Evolutionary conservation across 2,329 filamentous ascomycete genomes (phyloP), one percentile per base, ranked within the genome.

Genomic region (Penicillium sp.): DNA sequence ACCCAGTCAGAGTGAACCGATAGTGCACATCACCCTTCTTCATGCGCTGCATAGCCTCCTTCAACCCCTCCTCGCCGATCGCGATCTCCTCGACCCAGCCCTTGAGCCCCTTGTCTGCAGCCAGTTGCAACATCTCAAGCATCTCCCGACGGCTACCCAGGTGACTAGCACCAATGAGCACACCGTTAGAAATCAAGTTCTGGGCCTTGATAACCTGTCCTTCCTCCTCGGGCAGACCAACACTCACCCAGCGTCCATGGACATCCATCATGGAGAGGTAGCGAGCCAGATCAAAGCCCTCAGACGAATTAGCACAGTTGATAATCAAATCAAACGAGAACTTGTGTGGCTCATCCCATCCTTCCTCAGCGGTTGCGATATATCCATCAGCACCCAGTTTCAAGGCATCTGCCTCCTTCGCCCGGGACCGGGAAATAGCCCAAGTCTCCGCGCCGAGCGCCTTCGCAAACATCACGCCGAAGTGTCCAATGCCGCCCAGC

Each of bases 201-300:
- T 91, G 88, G 44, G 88, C 86, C 74, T 84, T 85, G 60, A 94
- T 80, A 48, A 79, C 75, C 51, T 89, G 84, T 9, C 90, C 84
- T 37, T 87, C 84, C 55, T 90, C 87, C 68, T 91, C 89, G 3
- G 90, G 90, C 66, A 94, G 79, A 34, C 89, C 90, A 47, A 93
- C 88, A 64, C 83, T 89, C 70, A 93, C 84, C 84, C 89, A 94
- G 67, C 81, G 83, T 52, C 88, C 89, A 75, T 91, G 89, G 51
- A 93, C 86, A 73, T 93, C 91, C 69, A 95, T 82, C 64, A 91
- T 82, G 55, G 82, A 84, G 65, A 95, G 83, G 77, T 94, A 95
- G 58, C 86, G 66, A 27, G 69, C 57, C 27, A 87, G 66, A 60
- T 85, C 76, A 60, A 87, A 84, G 43, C 76, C 73, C 66, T 84